Evolutionary conservation across 371 early-diverging fungal genomes (phyloP).

Genomic region (Mortierella sp.): DNA sequence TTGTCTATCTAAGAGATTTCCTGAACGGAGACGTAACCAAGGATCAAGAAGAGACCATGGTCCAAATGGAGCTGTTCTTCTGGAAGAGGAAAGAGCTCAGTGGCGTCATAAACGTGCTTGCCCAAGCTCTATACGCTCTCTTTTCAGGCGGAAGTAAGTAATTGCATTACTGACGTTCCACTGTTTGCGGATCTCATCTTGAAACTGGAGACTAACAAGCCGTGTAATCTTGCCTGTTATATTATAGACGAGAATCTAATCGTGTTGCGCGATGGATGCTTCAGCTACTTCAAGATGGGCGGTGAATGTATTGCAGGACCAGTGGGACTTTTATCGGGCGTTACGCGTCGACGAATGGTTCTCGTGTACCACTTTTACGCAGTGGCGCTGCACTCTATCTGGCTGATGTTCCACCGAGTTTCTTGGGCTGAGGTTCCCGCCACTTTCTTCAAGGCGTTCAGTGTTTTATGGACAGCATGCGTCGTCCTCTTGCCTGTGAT

Average conservation of each 20-base stretch:
- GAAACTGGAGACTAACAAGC: constrained; percentile 4
- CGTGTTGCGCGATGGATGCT: constrained; percentile 86
- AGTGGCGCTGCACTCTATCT: constrained; percentile 50
- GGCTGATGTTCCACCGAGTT: constrained; percentile 58
- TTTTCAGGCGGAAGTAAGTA: constrained; percentile 81
- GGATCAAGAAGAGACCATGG: constrained; percentile 62
- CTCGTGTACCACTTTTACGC: constrained; percentile 52
- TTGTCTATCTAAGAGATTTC: constrained; percentile 67
- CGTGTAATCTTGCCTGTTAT: neutral
- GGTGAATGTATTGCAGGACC: constrained; percentile 84
- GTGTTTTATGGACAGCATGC: constrained; percentile 65
- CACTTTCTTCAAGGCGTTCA: constrained; percentile 55
- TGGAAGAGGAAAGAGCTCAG: constrained; percentile 86
- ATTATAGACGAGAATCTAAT: constrained; percentile 66
- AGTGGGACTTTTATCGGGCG: constrained; percentile 84
- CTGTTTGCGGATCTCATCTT: constrained; percentile 1
- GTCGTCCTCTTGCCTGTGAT: constrained; percentile 65
- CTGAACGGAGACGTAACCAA: constrained; percentile 64
- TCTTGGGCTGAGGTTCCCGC: constrained; percentile 51
- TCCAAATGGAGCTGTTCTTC: constrained; percentile 71
- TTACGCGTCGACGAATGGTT: constrained; percentile 41
- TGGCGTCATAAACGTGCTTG: constrained; percentile 87
- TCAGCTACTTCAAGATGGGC: constrained; percentile 88
- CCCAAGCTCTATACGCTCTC: constrained; percentile 87
- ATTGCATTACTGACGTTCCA: neutral